Conservation (phyloP, 2,329 filamentous ascomycete species). For the Elsinoe australis region DNA sequence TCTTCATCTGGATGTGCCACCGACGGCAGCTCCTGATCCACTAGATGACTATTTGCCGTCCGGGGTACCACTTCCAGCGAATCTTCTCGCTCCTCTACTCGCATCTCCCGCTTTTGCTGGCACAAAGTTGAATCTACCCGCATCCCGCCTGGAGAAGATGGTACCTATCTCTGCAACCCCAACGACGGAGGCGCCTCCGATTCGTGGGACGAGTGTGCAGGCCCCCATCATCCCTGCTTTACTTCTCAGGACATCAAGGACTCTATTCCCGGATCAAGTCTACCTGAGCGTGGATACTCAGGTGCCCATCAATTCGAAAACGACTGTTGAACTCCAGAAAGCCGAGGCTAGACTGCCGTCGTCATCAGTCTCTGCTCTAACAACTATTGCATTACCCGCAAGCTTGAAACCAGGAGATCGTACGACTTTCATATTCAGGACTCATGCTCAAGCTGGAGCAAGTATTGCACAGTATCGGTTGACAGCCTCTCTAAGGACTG, state of each 20-base stretch:
- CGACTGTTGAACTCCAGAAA: neutral
- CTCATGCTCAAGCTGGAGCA: neutral
- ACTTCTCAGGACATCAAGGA: conserved; percentile 7
- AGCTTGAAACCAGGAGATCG: conserved; percentile 5
- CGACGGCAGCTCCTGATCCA: neutral
- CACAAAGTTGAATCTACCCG: neutral
- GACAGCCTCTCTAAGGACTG: neutral
- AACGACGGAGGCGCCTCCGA: neutral
- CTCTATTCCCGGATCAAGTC: conserved; percentile 11
- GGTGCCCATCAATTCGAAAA: conserved; percentile 2
- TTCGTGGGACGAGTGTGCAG: neutral
- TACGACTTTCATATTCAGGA: conserved; percentile 8
- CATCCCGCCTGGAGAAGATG: conserved; percentile 6
- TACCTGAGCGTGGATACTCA: conserved; percentile 12
- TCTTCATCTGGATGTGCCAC: neutral
- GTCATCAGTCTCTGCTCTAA: neutral
- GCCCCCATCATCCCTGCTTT: conserved; percentile 1
- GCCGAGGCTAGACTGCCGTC: conserved; percentile 2
- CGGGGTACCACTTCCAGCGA: conserved; percentile 7
- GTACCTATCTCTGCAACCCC: neutral
- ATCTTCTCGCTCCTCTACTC: conserved; percentile 8
- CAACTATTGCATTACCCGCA: conserved; percentile 2
- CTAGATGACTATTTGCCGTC: conserved; percentile 16
- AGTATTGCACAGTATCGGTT: conserved; percentile 10
- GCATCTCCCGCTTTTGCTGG: conserved; percentile 4